phyloP scores from a whole-genome alignment of 1,139 yeast species.

The Candida tunisiensis region DNA sequence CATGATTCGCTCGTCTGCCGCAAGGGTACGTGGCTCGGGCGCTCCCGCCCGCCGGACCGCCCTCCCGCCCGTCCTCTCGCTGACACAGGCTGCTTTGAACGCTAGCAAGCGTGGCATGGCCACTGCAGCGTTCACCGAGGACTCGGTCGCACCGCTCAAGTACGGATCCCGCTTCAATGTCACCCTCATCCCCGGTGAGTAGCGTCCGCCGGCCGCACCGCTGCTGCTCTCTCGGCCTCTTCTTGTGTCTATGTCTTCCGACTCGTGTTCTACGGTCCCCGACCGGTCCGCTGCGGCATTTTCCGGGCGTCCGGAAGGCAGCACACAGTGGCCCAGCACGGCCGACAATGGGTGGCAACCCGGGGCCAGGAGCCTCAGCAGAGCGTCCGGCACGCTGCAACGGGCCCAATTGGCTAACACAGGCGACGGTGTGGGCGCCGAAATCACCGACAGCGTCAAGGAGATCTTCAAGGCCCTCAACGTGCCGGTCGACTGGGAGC shows the following conservation, averaged over 20 bases:
- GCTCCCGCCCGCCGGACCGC: not conserved
- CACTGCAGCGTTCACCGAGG: not conserved
- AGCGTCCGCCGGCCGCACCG: not conserved
- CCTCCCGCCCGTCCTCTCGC: not conserved
- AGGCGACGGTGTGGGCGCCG: constrained; percentile 94
- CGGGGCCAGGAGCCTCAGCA: not conserved
- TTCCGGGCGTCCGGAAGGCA: not conserved
- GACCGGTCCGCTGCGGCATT: not conserved
- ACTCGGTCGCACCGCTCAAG: constrained; percentile 56
- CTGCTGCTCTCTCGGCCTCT: not conserved
- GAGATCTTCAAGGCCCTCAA: constrained; percentile 72
- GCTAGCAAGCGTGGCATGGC: not conserved
- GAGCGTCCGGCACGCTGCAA: constrained; percentile 1
- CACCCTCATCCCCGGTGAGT: constrained; percentile 70
- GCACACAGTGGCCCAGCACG: not conserved
- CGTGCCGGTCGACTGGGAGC: constrained; percentile 92
- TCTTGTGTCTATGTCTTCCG: not conserved
- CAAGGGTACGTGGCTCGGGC: not conserved
- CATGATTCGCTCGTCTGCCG: not conserved
- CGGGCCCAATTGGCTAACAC: constrained; percentile 1
- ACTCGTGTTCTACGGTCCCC: not conserved
- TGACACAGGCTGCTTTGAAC: not conserved
- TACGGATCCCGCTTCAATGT: constrained; percentile 91
- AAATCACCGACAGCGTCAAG: constrained; percentile 87
- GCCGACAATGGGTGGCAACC: constrained; percentile 1